Evolutionary conservation across 2,329 filamentous ascomycete species (phyloP).

Genomic region (Claviceps quebecensis): DNA sequence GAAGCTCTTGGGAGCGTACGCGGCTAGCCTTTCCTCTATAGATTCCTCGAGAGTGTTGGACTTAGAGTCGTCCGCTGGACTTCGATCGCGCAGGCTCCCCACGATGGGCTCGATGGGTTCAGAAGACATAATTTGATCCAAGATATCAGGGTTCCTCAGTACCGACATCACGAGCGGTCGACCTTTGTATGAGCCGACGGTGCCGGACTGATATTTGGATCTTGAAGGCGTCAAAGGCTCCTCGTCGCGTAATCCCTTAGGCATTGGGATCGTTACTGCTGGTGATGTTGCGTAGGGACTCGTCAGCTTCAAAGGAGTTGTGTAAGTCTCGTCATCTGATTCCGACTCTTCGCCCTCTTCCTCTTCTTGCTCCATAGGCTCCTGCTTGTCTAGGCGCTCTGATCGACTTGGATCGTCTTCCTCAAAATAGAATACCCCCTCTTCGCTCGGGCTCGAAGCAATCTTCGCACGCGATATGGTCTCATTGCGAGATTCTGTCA

Average conservation of each 20-base stretch:
- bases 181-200: slow-evolving; percentile 41
- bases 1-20: slow-evolving; percentile 32
- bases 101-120: slow-evolving; percentile 37
- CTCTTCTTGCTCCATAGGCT: background rate
- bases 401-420: slow-evolving; percentile 19
- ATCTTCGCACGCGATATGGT: background rate
- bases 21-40: slow-evolving; percentile 21
- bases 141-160: slow-evolving; percentile 33
- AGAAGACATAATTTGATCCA: slow-evolving; percentile 32
- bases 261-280: slow-evolving; percentile 23
- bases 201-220: slow-evolving; percentile 24
- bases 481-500: background rate
- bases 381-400: background rate
- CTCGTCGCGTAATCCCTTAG: slow-evolving; percentile 2
- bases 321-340: slow-evolving; percentile 2
- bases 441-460: slow-evolving; percentile 14
- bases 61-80: slow-evolving; percentile 32
- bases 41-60: slow-evolving; percentile 29
- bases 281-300: slow-evolving; percentile 29
- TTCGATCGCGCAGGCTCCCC: slow-evolving; percentile 37
- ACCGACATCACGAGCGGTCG: slow-evolving; percentile 38
- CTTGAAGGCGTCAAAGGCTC: slow-evolving; percentile 19
- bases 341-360: background rate
- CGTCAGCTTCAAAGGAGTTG: background rate
- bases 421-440: slow-evolving; percentile 34